A percentile compares a stretch with the other conserved stretches of the same genome.
Conservation (phyloP, 495 filamentous ascomycete genomes). For the Pyrenopolyporus hunteri region DNA sequence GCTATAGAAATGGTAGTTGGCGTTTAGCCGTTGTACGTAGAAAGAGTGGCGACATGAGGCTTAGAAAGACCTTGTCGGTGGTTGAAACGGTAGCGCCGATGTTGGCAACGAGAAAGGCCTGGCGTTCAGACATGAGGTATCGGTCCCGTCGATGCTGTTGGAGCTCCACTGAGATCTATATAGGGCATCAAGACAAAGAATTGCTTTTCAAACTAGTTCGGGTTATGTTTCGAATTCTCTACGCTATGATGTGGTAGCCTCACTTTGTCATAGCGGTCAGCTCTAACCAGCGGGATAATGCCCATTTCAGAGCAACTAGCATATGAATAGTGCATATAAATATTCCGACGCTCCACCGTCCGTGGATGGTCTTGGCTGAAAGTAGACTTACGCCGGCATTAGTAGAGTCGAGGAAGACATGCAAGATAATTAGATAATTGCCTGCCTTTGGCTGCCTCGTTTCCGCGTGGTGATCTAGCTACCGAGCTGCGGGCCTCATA, state of each 20-base stretch:
- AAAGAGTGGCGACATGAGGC: constrained; percentile 40
- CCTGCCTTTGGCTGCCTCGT: constrained; percentile 9
- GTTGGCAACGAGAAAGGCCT: not conserved
- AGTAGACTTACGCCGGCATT: constrained; percentile 25
- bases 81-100: constrained; percentile 18
- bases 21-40: constrained; percentile 49
- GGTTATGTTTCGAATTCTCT: constrained; percentile 17
- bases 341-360: constrained; percentile 27
- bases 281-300: constrained; percentile 28
- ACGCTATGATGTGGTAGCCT: constrained; percentile 20
- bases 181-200: too few species aligned
- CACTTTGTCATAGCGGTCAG: constrained; percentile 27
- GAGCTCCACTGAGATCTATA: not conserved
- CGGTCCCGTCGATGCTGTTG: not conserved
- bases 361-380: constrained; percentile 24
- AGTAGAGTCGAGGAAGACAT: constrained; percentile 4
- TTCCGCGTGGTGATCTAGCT: constrained; percentile 21
- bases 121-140: not conserved
- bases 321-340: constrained; percentile 28
- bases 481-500: constrained; percentile 5
- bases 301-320: constrained; percentile 12
- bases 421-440: constrained; percentile 8
- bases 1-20: constrained; percentile 25
- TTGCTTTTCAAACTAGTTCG: too few species aligned
- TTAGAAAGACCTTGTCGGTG: constrained; percentile 15